phyloP scores from a whole-genome alignment of 345 rosid genomes.

The Lepidium didymum region DNA sequence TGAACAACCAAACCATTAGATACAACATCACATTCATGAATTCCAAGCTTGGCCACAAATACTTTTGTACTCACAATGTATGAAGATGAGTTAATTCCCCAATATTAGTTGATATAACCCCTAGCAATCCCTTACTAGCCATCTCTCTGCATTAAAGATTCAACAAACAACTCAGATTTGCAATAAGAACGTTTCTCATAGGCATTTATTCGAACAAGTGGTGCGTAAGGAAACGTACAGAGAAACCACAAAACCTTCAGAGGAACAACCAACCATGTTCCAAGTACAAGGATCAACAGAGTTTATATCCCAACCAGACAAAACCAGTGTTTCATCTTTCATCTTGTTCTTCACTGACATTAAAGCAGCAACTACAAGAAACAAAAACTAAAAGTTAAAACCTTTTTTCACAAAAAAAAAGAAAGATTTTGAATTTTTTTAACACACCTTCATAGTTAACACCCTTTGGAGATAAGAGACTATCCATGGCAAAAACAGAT shows the following conservation, averaged over 20 bases:
- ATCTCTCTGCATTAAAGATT: constrained; percentile 46
- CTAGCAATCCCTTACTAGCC: constrained; percentile 73
- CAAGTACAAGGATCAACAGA: constrained; percentile 99
- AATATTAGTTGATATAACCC: constrained; percentile 60
- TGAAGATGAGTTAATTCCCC: constrained; percentile 71
- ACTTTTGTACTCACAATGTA: constrained; percentile 45
- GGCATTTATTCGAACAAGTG: neutral
- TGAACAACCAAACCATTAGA: neutral
- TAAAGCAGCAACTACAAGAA: constrained; percentile 65
- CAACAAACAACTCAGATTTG: neutral
- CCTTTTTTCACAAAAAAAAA: neutral
- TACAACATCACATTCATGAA: neutral
- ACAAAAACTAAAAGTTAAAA: neutral
- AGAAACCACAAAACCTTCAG: constrained; percentile 67
- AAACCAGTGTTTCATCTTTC: constrained; percentile 50
- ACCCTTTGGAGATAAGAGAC: constrained; percentile 91
- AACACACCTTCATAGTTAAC: constrained; percentile 79
- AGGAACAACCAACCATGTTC: constrained; percentile 90
- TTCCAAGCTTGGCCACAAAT: neutral
- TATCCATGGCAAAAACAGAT: constrained; percentile 38
- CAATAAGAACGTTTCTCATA: neutral
- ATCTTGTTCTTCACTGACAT: constrained; percentile 82
- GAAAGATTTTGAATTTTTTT: neutral
- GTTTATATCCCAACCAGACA: constrained; percentile 92
- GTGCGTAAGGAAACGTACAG: constrained; percentile 42